Base-by-base conservation (phyloP, 306 rosid species). In the Rosa rugosa region DNA sequence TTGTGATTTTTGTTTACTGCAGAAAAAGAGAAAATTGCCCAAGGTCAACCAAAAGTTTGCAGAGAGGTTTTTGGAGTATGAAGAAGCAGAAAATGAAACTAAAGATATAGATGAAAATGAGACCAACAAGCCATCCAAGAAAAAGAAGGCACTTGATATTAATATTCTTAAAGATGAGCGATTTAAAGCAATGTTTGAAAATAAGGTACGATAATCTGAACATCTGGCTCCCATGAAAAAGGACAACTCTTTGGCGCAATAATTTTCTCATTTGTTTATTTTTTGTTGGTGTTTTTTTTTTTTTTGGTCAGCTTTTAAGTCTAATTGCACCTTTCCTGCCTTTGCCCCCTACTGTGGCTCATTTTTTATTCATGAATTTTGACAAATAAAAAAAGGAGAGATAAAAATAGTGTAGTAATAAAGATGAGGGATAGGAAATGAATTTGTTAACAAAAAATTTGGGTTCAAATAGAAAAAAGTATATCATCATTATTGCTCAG, bases 11-110 rank as follows among this genome's bases (percentile, higher is more conserved):
- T 46, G 60, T 67, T 75, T 81, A 71, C 63, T 88, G 83, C 89
- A 95, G 99, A 83, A 89, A 42, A 89, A 81, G 87, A 91, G 79
- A 84, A 92, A 88, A 83, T 71, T 95, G 72, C 99, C 99, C 79
- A 91, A 89, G 79, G 90, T 92, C 69, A 95, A 95, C 76, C 87
- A 90, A 78, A 67, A 49, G 38, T 88, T 91, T 49, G 99, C 97
- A 59, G 84, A 85, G 74, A 91, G 86, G 72, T 88, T 94, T 67
- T 82, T 88, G 27, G 89, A 87, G 74, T 71, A 62, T 56, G 98
- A 89, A 83, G 95, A 87, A 75, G 83, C 77, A 72, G 93, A 84
- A 70, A 79, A 77, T 59, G 97, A 88, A 73, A 84, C 81, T 65
- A 82, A 42, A 80, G 94, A 86, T 64, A 83, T 64, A 45, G 85